These are phyloP conservation scores for Crithidia brevicula DNA, from an alignment of 208 protist genomes.

Conservation along the genomic window DNA sequence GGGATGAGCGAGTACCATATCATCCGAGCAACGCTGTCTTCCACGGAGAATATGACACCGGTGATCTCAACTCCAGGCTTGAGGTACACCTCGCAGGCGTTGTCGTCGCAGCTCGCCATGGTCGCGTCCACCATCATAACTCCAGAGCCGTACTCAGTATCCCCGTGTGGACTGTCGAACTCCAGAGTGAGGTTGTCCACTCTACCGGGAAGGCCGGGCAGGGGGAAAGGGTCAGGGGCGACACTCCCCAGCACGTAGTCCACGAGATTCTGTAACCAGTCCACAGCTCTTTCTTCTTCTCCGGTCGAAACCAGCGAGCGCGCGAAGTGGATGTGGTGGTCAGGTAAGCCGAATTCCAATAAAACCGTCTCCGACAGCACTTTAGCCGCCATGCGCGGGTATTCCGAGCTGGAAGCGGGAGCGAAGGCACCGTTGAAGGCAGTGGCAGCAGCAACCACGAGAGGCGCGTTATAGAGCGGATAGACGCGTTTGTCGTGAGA, in stretches of 20 bases:
- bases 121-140: conserved; percentile 2
- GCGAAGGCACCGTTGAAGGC: background rate
- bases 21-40: background rate
- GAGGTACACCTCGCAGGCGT: conserved; percentile 22
- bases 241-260: background rate
- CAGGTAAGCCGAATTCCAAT: background rate
- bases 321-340: background rate
- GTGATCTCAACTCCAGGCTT: conserved; percentile 11
- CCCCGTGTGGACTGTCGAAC: background rate
- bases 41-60: background rate
- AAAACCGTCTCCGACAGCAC: too few species aligned
- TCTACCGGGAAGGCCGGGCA: conserved; percentile 8
- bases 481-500: background rate
- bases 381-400: too few species aligned
- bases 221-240: conserved; percentile 15
- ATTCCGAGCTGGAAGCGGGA: background rate
- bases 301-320: conserved; percentile 9
- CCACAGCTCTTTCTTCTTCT: background rate
- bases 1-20: conserved; percentile 1
- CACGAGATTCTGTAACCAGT: conserved; percentile 21
- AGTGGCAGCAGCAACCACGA: background rate
- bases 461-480: background rate
- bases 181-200: background rate
- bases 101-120: conserved; percentile 9
- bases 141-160: background rate